Percentiles rank a stretch among this genome's conserved stretches.
These are phyloP conservation scores for Diaporthe humulicola DNA, from an alignment of 2,329 filamentous ascomycete species.

Conservation along the genomic window DNA sequence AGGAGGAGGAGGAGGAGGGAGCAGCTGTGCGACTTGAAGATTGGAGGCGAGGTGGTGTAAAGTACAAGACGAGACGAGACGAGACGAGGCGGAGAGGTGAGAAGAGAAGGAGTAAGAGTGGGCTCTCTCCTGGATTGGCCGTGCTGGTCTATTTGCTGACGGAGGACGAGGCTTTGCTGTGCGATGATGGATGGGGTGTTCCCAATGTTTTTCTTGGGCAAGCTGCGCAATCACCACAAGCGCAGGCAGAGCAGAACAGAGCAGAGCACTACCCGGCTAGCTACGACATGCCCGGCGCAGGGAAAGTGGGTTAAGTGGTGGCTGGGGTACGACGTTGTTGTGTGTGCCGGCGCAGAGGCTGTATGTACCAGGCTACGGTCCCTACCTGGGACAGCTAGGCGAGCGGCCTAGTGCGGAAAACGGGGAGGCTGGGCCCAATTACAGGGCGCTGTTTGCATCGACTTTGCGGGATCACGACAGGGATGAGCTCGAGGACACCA, in stretches of 20 bases:
- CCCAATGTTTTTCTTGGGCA: constrained; percentile 22
- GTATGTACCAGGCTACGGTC: constrained; percentile 16
- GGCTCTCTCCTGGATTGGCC: constrained; percentile 15
- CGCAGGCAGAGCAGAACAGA: not conserved
- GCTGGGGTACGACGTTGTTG: constrained; percentile 30
- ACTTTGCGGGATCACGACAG: constrained; percentile 9
- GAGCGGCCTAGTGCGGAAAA: constrained; percentile 32
- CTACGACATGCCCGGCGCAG: constrained; percentile 30
- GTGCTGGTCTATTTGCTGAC: constrained; percentile 31
- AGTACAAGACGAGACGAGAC: constrained; percentile 3
- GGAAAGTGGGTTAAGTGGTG: constrained; percentile 31
- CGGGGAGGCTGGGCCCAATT: constrained; percentile 35
- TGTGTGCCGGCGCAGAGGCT: constrained; percentile 8
- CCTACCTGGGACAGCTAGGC: not conserved
- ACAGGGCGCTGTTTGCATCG: constrained; percentile 30
- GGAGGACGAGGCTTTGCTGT: constrained; percentile 32
- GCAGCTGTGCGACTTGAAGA: constrained; percentile 15
- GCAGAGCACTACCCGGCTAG: constrained; percentile 9
- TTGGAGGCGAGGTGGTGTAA: constrained; percentile 22
- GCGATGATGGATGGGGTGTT: constrained; percentile 24
- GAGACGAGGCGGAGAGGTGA: constrained; percentile 25
- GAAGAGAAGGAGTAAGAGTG: constrained; percentile 25
- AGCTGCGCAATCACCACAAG: constrained; percentile 7
- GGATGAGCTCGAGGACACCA: not conserved
- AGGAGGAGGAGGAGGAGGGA: not conserved